Base-by-base conservation (phyloP, 805 yeast genomes). In the Maudiozyma bulderi region DNA sequence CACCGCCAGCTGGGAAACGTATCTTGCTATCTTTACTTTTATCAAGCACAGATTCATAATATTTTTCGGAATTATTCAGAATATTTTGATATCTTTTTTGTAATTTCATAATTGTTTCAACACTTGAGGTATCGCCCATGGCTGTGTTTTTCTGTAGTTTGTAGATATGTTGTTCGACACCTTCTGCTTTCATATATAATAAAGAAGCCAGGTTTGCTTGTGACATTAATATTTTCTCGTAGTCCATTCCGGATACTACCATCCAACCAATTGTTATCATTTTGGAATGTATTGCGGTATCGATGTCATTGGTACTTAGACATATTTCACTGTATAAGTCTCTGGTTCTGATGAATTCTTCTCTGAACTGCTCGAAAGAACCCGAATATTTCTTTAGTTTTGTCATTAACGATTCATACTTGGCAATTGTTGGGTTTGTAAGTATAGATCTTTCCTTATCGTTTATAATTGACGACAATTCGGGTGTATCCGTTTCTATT, bases 271-370 rank as follows among this genome's bases (percentile, higher is more conserved):
- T 76, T 50, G 84, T 76, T 30, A 78, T 71, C 47, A 77, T 67
- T 55, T 81, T 81, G 34, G 81, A 71, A 41, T 74, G 66, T 13
- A 80, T 66, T 2, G 89, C 86, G 47, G 73, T 65, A 26, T 73
- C 68, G 47, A 78, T 67, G 58, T 82, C 85, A 8, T 86, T 86
- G 13, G 76, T 69, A 1, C 80, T 70, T 48, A 86, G 65, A 50
- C 83, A 81, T 29, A 79, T 66, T 3, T 89, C 86, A 3, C 84
- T 79, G 53, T 80, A 76, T 51, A 85, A 57, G 54, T 87, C 95
- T 63, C 89, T 72, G 2, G 84, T 80, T 47, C 78, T 77, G 62
- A 88, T 79, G 51, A 83, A 75, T 56, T 86, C 95, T 48, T 82
- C 84, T 29, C 79, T 69, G 60, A 84, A 87, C 2, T 81, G 82